Conservation (phyloP, 139 green algal genomes). For the Chloropicon primus region DNA sequence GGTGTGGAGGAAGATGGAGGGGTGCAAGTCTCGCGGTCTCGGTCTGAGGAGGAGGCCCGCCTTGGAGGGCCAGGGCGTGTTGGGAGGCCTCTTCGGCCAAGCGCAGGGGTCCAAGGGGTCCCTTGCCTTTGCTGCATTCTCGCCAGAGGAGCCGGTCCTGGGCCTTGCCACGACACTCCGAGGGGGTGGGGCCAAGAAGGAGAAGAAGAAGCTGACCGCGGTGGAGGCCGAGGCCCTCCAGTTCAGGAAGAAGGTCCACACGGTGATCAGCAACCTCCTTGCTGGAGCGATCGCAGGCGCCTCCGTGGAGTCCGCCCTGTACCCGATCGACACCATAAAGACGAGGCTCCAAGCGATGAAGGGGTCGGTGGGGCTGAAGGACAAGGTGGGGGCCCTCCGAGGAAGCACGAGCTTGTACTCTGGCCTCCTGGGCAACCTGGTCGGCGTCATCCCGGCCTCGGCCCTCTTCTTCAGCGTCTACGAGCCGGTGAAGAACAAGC, state of each 20-base stretch:
- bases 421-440: slow-evolving; percentile 20
- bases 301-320: slow-evolving; percentile 54
- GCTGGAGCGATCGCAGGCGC: slow-evolving; percentile 20
- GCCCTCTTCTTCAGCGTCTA: slow-evolving; percentile 91
- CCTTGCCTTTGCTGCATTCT: neutral
- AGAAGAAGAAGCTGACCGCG: too few relatives aligned
- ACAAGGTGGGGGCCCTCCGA: slow-evolving; percentile 11
- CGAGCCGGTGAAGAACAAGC: slow-evolving; percentile 63
- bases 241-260: neutral
- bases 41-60: too few relatives aligned
- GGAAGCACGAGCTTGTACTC: slow-evolving; percentile 74
- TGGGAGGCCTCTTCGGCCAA: too few relatives aligned
- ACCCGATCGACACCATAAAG: slow-evolving; percentile 99
- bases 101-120: too few relatives aligned
- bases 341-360: slow-evolving; percentile 78
- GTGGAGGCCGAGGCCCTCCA: neutral
- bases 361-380: neutral
- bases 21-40: too few relatives aligned
- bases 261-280: neutral
- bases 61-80: too few relatives aligned
- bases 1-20: too few relatives aligned
- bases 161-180: neutral
- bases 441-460: slow-evolving; percentile 65
- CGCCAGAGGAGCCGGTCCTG: neutral
- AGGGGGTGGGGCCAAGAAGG: neutral